Base-by-base conservation (phyloP, 2,329 filamentous ascomycete genomes). In the Aspergillus fumigatiaffinis region DNA sequence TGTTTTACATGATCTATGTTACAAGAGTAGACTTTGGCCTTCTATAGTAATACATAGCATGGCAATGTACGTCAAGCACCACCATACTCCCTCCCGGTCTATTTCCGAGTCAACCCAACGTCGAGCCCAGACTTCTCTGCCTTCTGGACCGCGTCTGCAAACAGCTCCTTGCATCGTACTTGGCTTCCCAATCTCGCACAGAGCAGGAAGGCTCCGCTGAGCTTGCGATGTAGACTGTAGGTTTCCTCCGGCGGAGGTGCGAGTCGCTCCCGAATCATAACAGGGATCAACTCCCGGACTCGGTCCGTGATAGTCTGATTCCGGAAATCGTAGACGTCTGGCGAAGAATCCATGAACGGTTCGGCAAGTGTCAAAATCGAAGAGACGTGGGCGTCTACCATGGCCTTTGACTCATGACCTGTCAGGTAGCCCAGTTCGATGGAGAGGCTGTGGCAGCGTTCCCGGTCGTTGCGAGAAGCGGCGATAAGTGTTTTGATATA, bases 291-390 rank as follows among this genome's bases (percentile, higher is more conserved):
- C 3, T 81, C 84, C 68, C 92, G 87, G 56, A 99, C 93, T 48
- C 95, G 84, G 69, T 97, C 92, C 1, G 94, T 99, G 65, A 99
- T 97, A 1, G 93, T 99, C 79, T 99, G 94, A 68, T 93, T 86
- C 58, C 84, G 80, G 75, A 99, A 99, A 72, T 99, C 91, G 73
- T 99, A 99, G 0, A 95, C 76, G 52, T 89, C 88, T 0, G 92
- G 90, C 0, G 92, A 90, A 0, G 80, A 83, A 3, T 80, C 80
- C 65, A 89, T 80, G 76, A 97, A 99, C 0, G 94, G 94, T 73
- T 99, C 94, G 0, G 93, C 92, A 1, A 99, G 84, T 0, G 92
- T 96, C 50, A 96, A 78, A 28, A 99, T 88, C 0, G 90, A 94
- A 25, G 88, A 83, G n/a, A 92, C 82, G 71, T 99, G 94, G 1